Evolutionary conservation across 805 yeast species (phyloP).

Genomic region (Candida loeiensis): DNA sequence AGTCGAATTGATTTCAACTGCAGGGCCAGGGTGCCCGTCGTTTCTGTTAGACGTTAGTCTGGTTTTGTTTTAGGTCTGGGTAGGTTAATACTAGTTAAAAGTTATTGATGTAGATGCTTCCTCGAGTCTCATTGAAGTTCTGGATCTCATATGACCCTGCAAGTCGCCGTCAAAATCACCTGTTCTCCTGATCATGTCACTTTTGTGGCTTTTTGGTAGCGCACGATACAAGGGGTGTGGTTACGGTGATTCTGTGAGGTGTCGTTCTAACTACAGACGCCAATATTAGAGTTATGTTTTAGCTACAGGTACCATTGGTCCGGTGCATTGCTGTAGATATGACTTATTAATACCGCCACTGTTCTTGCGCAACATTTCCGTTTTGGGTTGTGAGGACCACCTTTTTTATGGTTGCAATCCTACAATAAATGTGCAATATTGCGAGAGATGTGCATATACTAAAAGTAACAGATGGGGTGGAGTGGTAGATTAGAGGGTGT

Average conservation of each 20-base stretch:
- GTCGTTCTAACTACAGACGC: too few relatives aligned
- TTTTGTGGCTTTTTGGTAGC: constrained; percentile 1
- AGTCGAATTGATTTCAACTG: not conserved
- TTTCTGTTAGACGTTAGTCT: not conserved
- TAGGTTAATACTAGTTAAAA: not conserved
- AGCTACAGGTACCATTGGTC: too few relatives aligned
- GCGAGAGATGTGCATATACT: not conserved
- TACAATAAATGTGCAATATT: not conserved
- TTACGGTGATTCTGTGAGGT: too few relatives aligned
- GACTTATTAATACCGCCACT: not conserved
- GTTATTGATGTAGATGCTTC: not conserved
- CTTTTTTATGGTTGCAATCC: constrained; percentile 1
- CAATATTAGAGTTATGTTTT: too few relatives aligned
- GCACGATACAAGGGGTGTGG: too few relatives aligned
- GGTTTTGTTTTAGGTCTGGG: not conserved
- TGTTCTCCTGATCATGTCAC: too few relatives aligned
- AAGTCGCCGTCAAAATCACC: too few relatives aligned
- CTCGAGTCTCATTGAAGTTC: too few relatives aligned
- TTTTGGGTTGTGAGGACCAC: not conserved
- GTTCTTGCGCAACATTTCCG: not conserved
- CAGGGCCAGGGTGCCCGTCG: not conserved
- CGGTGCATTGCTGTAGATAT: too few relatives aligned
- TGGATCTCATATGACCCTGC: too few relatives aligned
- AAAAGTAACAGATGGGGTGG: not conserved
- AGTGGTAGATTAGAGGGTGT: not conserved